Base-by-base conservation (phyloP, 2,329 filamentous ascomycete species). In the Trichoderma koningiopsis region DNA sequence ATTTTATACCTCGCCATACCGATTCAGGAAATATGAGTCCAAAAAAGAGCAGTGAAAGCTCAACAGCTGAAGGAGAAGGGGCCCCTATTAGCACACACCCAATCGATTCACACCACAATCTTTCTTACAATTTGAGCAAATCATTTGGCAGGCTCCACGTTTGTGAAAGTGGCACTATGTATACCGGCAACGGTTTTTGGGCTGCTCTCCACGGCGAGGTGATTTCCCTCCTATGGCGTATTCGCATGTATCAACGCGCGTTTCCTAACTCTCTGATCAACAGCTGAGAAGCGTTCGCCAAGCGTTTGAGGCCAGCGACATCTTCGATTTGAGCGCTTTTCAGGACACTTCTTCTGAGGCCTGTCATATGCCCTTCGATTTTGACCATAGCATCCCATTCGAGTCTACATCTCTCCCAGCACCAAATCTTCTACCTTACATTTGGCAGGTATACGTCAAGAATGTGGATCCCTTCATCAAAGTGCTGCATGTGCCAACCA, bases 401-500 rank as follows among this genome's bases (percentile, higher is more conserved):
- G 43, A 63, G 5, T 53, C 19, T 14, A 11, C 24, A 27, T 55
- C 76, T n/a, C 72, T 72, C 8, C 75, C 75, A 0, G 69, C 76
- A 40, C 74, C 75, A 7, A 74, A 75, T 11, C 76, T 78, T 11
- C 73, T 77, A 69, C 66, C 72, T 14, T 77, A 76, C 52, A 72
- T 78, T 22, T 78, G 76, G 77, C 71, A 75, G 11, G 68, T 70
- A n/a, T 79, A 74, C 35, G 69, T 76, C 4, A 71, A 77, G 22
- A 77, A 72, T 53, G 74, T 78, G 6, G 76, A 79, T 31, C 75
- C 76, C 0, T 77, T 79, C 61, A 72, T 79, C 66, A 78, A 79
- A 31, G 61, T 79, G 0, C 71, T 79, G 1, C 71, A 77, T 61
- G 33, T 71, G 1, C 73, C 73, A 10, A 73, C 64, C 6, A 52